A percentile compares a stretch with the other conserved stretches of the same genome.
phyloP scores from a whole-genome alignment of 441 rosid genomes.

The Iberis amara region DNA sequence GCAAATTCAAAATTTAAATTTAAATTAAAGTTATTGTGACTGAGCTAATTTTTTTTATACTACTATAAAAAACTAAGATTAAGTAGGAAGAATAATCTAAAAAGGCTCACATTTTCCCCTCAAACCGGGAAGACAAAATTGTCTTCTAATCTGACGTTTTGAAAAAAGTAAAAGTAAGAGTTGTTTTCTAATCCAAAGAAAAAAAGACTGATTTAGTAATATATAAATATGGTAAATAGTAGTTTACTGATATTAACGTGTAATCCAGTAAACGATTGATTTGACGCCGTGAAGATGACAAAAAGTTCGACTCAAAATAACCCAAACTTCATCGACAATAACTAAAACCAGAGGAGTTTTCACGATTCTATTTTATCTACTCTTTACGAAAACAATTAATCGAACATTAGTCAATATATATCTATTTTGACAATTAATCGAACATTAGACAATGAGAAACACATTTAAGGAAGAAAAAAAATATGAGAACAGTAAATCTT shows the following conservation, averaged over 20 bases:
- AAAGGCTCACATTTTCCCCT: conserved; percentile 28
- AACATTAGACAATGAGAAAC: too few relatives aligned
- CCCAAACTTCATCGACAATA: conserved; percentile 14
- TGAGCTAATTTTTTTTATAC: conserved; percentile 3
- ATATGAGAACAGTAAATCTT: too few relatives aligned
- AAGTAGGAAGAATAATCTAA: conserved; percentile 9
- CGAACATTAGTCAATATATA: not conserved
- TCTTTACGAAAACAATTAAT: not conserved
- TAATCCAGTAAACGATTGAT: conserved; percentile 8
- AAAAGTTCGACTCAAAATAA: not conserved
- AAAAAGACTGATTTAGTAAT: not conserved
- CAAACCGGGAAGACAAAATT: conserved; percentile 29
- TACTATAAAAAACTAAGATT: too few relatives aligned
- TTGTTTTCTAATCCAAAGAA: conserved; percentile 15
- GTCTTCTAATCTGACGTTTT: conserved; percentile 23
- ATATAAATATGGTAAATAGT: conserved; percentile 17
- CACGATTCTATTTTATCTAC: too few relatives aligned
- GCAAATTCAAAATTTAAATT: conserved; percentile 24
- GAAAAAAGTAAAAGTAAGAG: not conserved
- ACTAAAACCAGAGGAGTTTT: too few relatives aligned
- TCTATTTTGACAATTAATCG: too few relatives aligned
- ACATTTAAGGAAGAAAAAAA: too few relatives aligned
- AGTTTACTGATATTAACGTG: conserved; percentile 8
- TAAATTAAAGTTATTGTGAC: conserved; percentile 13
- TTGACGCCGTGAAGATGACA: conserved; percentile 19